Evolutionary conservation across 306 rosid species (phyloP).

Genomic region (Prunus dulcis): DNA sequence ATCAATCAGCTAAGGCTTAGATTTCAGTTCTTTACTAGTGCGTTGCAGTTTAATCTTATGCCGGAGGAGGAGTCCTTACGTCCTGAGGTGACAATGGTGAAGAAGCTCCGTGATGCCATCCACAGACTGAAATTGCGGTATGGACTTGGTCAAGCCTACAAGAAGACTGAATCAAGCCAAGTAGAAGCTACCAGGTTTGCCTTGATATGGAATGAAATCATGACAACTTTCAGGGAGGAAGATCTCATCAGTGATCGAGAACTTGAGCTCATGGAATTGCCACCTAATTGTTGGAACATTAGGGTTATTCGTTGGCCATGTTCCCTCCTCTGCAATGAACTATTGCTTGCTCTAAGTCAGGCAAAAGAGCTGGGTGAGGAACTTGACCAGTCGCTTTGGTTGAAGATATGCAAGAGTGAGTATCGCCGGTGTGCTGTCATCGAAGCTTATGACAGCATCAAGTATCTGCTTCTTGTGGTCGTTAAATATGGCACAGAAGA

Average conservation of each 20-base stretch:
- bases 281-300: conserved; percentile 81
- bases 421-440: conserved; percentile 82
- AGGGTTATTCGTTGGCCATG: conserved; percentile 94
- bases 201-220: conserved; percentile 92
- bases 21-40: conserved; percentile 90
- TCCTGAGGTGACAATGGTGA: conserved; percentile 45
- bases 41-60: conserved; percentile 85
- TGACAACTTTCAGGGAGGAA: conserved; percentile 87
- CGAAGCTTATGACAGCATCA: conserved; percentile 83
- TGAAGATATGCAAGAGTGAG: conserved; percentile 80
- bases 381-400: conserved; percentile 56
- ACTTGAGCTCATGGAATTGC: conserved; percentile 72
- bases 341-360: conserved; percentile 81
- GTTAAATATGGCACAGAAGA: conserved; percentile 55
- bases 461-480: conserved; percentile 44
- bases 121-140: conserved; percentile 75
- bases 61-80: conserved; percentile 51
- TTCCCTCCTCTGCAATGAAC: conserved; percentile 73
- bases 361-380: conserved; percentile 61
- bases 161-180: conserved; percentile 82
- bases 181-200: conserved; percentile 84
- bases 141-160: conserved; percentile 66
- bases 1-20: conserved; percentile 75
- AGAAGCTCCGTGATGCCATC: conserved; percentile 76
- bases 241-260: conserved; percentile 82